A percentile compares a stretch with the other conserved stretches of the same genome.
phyloP scores from a whole-genome alignment of 148 eudicot genomes.

The Heliosperma pusillum region DNA sequence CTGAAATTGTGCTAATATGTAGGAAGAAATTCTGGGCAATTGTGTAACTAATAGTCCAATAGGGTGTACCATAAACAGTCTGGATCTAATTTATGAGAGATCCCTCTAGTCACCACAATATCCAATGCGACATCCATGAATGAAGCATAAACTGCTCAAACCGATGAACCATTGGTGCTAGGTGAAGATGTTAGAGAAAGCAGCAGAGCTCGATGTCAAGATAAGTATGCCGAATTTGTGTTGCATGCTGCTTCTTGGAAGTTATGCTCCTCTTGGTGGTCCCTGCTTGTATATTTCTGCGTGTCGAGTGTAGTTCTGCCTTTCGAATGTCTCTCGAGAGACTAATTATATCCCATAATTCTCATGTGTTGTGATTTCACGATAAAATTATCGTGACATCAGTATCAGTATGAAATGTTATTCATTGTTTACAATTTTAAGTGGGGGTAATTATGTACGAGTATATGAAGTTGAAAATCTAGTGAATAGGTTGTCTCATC shows the following conservation, averaged over 20 bases:
- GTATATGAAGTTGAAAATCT: neutral
- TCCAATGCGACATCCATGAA: neutral
- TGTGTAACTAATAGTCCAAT: conserved; percentile 24
- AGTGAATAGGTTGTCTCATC: neutral
- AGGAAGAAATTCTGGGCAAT: conserved; percentile 90
- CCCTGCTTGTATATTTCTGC: neutral
- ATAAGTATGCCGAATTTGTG: neutral
- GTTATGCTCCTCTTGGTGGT: conserved; percentile 5
- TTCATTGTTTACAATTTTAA: neutral
- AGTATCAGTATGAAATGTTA: neutral
- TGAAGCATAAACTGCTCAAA: neutral
- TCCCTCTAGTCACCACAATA: neutral
- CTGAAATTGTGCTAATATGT: conserved; percentile 65
- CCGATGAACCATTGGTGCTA: neutral
- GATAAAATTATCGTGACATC: neutral
- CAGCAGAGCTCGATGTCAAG: neutral
- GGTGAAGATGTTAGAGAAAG: conserved; percentile 5
- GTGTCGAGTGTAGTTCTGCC: conserved; percentile 3
- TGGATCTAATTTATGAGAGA: neutral
- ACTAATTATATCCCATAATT: too few relatives aligned
- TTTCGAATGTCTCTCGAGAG: neutral
- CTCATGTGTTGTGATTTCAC: neutral
- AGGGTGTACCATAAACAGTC: neutral
- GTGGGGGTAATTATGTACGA: neutral
- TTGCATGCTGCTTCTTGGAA: neutral